Percentiles rank a stretch among this genome's conserved stretches.
phyloP scores from a whole-genome alignment of 805 yeast species.

The Metschnikowia continentalis region DNA sequence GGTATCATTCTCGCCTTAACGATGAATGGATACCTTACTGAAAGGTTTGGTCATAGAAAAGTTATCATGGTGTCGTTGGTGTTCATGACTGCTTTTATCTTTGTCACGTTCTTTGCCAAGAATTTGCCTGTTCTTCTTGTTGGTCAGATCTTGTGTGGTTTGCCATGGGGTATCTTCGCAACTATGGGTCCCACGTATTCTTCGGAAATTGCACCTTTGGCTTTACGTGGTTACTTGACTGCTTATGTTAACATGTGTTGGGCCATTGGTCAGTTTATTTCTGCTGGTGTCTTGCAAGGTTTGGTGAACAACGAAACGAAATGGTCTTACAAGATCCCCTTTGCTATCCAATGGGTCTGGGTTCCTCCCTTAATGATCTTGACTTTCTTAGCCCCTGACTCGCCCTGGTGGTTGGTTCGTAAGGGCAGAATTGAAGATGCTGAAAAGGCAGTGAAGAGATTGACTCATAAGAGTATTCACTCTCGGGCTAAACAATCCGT shows the following conservation, averaged over 20 bases:
- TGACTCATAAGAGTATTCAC: slow-evolving; percentile 16
- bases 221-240: slow-evolving; percentile 47
- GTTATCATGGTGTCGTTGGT: slow-evolving; percentile 28
- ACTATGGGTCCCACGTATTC: slow-evolving; percentile 51
- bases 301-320: slow-evolving; percentile 19
- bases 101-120: slow-evolving; percentile 46
- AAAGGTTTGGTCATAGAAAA: slow-evolving; percentile 41
- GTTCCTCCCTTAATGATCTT: slow-evolving; percentile 44
- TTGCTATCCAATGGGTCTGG: slow-evolving; percentile 61
- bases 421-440: slow-evolving; percentile 43
- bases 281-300: slow-evolving; percentile 48
- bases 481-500: slow-evolving; percentile 15
- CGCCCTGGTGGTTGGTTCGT: slow-evolving; percentile 54
- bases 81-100: slow-evolving; percentile 36
- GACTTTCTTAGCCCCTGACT: slow-evolving; percentile 49
- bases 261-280: slow-evolving; percentile 54
- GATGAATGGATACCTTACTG: slow-evolving; percentile 39
- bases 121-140: slow-evolving; percentile 34
- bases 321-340: slow-evolving; percentile 50
- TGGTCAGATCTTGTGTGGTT: slow-evolving; percentile 43
- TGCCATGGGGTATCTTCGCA: slow-evolving; percentile 56
- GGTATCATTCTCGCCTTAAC: slow-evolving; percentile 41
- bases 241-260: slow-evolving; percentile 50
- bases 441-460: slow-evolving; percentile 14
- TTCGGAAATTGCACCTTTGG: slow-evolving; percentile 53